Evolutionary conservation across 352 stramenopile species (phyloP), one percentile per base, ranked within the genome.

Genomic region (Phytophthora brassicae): DNA sequence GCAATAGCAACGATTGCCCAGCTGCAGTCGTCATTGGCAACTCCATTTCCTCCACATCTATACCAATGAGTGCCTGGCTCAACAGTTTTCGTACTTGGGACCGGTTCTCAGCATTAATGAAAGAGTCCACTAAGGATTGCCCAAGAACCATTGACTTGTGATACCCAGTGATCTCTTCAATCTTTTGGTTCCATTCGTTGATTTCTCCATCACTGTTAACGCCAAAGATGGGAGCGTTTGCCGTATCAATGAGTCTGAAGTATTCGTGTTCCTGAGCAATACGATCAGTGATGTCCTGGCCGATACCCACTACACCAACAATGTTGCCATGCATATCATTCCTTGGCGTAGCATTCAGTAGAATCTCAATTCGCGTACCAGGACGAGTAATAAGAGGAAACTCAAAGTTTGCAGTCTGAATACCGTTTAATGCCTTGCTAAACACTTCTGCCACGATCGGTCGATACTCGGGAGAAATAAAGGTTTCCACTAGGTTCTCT

Each of bases 361-460:
- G 57, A 53, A 92, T 90, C 56, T 90, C 81, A 49, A 92, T 90
- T 36, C 79, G 67, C 16, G 80, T 89, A 2, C 81, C 81, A 4
- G 83, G 77, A 11, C 80, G 80, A 31, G 84, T 92, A 31, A 92
- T 90, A 6, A 94, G 54, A 54, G 84, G 74, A 73, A 93, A 95
- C 60, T 96, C 89, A 45, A 97, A 96, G 74, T 92, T 92, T 0
- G 73, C 81, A 8, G 83, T 92, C 45, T 92, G 64, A n/a, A 90
- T 76, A 14, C 84, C 84, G 28, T 74, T 77, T 16, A 92, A 50
- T 7, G 81, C 84, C 49, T 90, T 90, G 43, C 58, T 79, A 38
- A 92, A 86, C 20, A 92, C 83, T 5, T 92, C 80, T 2, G 77
- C 77, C 17, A 92, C 83, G 7, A 81, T 76, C 4, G 79, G 79